Base-by-base conservation (phyloP, 2,329 filamentous ascomycete species). In the Grosmannia clavigera region DNA sequence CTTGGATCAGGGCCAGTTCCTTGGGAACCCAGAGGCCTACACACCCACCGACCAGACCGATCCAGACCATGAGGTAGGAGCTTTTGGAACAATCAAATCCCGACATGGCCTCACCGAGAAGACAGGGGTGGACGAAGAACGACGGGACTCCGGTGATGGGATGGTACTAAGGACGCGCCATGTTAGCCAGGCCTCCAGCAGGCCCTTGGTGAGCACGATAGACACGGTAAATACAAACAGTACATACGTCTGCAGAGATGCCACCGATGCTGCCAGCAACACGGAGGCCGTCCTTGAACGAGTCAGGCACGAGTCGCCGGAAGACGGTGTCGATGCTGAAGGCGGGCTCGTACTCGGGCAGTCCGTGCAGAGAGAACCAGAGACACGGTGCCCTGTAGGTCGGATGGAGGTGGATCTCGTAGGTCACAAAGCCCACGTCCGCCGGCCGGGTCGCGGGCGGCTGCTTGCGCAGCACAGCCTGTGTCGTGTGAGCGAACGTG, bases 91-190 rank as follows among this genome's bases (percentile, higher is more conserved):
- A 84, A 66, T 81, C 74, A 67, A 90, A 84, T 58, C 75, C 77
- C 66, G 78, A 77, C 81, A 97, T 88, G 58, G 88, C 88, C 65
- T 92, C 87, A 60, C 87, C 88, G 10, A 94, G 88, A 70, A 89
- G 83, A 74, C 94, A 97, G 29, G 94, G 92, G 74, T 99, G 94
- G 66, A 97, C 81, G 73, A 96, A 96, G 73, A 92, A 96, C 57
- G 84, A 82, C 50, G 91, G 90, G 61, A 85, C 73, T 58, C 87
- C 87, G 61, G 85, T 89, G 61, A 88, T 73, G 58, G 94, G 92
- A 78, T 97, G 91, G 72, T 95, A 85, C 84, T 92, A 25, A 22
- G 16, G 43, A n/a, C 12, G 38, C 10, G 40, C 14, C 51, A 25
- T 31, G 40, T 54, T n/a, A 55, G 52, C 35, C 27, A 14, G 27